phyloP scores from a whole-genome alignment of 768 basidiomycete species.

The Suillus cothurnatus region DNA sequence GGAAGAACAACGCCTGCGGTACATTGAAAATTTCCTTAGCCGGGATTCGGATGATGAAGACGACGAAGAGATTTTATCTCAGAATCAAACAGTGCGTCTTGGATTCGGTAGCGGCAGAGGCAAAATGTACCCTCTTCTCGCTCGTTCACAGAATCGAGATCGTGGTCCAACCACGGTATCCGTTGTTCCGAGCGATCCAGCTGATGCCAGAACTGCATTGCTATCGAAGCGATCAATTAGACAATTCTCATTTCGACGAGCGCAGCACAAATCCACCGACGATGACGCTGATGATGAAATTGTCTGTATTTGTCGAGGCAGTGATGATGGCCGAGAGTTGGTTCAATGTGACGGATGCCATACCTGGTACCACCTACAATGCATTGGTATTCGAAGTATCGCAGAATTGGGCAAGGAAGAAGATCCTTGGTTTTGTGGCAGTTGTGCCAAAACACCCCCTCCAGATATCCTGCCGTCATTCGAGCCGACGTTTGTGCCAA shows the following conservation, averaged over 20 bases:
- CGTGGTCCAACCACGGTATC: slow-evolving; percentile 21
- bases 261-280: slow-evolving; percentile 42
- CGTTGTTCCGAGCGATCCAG: slow-evolving; percentile 65
- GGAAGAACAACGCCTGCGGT: slow-evolving; percentile 59
- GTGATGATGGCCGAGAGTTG: slow-evolving; percentile 70
- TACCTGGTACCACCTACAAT: slow-evolving; percentile 81
- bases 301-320: slow-evolving; percentile 67
- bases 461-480: slow-evolving; percentile 32
- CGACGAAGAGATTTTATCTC: slow-evolving; percentile 23
- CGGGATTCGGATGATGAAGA: slow-evolving; percentile 65
- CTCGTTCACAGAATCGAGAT: slow-evolving; percentile 36
- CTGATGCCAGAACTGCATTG: slow-evolving; percentile 74
- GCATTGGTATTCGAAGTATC: slow-evolving; percentile 70
- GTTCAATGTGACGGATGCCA: slow-evolving; percentile 84
- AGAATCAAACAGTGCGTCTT: not conserved
- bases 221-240: slow-evolving; percentile 73
- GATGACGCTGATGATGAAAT: slow-evolving; percentile 49
- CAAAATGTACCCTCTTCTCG: slow-evolving; percentile 60
- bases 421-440: slow-evolving; percentile 77
- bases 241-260: slow-evolving; percentile 52
- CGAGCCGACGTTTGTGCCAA: slow-evolving; percentile 73
- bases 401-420: slow-evolving; percentile 73
- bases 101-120: slow-evolving; percentile 43
- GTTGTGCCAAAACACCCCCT: slow-evolving; percentile 49
- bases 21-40: slow-evolving; percentile 73